Conservation (phyloP, 1,284 basidiomycete genomes). For the Ustilago esculenta region DNA sequence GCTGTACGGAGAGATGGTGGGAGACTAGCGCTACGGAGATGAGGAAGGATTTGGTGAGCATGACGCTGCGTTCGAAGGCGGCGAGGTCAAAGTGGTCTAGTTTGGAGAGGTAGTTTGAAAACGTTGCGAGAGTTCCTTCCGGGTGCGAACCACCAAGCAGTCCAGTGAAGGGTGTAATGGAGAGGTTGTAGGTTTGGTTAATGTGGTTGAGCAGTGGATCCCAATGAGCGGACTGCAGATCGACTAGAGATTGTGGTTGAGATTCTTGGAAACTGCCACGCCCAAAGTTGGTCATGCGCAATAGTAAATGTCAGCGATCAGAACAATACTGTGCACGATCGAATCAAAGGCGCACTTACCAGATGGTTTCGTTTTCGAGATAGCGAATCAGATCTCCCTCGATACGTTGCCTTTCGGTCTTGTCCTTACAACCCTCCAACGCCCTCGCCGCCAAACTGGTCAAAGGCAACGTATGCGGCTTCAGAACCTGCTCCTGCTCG, state of each 20-base stretch:
- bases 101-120: slow-evolving; percentile 24
- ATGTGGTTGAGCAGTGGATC: slow-evolving; percentile 85
- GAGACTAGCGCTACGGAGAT: slow-evolving; percentile 85
- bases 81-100: slow-evolving; percentile 51
- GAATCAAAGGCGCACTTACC: slow-evolving; percentile 76
- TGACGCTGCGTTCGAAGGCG: slow-evolving; percentile 89
- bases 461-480: slow-evolving; percentile 89
- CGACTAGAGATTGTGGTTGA: slow-evolving; percentile 78
- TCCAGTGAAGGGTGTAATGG: slow-evolving; percentile 35
- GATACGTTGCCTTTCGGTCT: slow-evolving; percentile 74
- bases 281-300: neutral
- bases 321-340: too few relatives aligned
- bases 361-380: slow-evolving; percentile 93
- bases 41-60: slow-evolving; percentile 90
- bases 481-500: slow-evolving; percentile 84
- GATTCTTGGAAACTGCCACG: slow-evolving; percentile 86
- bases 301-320: too few relatives aligned
- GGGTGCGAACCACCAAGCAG: slow-evolving; percentile 49
- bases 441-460: slow-evolving; percentile 85
- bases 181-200: slow-evolving; percentile 73
- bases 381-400: slow-evolving; percentile 81
- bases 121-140: slow-evolving; percentile 9
- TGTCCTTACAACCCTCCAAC: slow-evolving; percentile 79
- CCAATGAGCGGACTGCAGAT: slow-evolving; percentile 88
- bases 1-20: slow-evolving; percentile 75